Evolutionary conservation across 441 rosid genomes (phyloP).

Genomic region (Brassica hybrid): DNA sequence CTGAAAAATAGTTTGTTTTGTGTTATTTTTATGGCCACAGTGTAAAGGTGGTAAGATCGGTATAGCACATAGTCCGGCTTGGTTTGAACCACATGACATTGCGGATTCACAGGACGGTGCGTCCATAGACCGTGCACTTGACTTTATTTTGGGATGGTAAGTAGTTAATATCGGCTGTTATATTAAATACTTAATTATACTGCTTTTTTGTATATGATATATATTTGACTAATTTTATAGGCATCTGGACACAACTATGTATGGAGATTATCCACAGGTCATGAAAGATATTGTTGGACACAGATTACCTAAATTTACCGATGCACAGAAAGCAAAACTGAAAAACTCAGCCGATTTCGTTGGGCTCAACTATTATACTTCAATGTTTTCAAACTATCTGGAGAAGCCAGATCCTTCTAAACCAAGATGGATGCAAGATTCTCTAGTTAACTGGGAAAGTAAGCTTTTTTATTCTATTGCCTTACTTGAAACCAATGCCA

Average conservation of each 20-base stretch:
- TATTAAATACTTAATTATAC: neutral
- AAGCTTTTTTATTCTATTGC: constrained; percentile 12
- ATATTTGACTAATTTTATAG: neutral
- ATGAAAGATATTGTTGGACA: constrained; percentile 48
- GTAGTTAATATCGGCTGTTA: neutral
- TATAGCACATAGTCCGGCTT: constrained; percentile 34
- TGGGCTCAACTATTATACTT: constrained; percentile 51
- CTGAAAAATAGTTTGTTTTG: neutral
- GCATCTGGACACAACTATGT: constrained; percentile 45
- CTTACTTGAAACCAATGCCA: neutral
- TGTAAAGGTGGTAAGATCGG: constrained; percentile 42
- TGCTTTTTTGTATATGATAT: neutral
- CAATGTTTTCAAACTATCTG: constrained; percentile 39
- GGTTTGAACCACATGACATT: constrained; percentile 43
- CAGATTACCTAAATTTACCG: constrained; percentile 49
- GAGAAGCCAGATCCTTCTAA: constrained; percentile 2
- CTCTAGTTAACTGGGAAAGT: constrained; percentile 26
- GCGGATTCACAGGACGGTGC: constrained; percentile 27
- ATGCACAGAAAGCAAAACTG: constrained; percentile 39
- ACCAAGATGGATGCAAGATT: constrained; percentile 39
- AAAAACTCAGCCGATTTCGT: constrained; percentile 51
- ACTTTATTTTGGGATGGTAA: constrained; percentile 47
- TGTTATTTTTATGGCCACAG: constrained; percentile 11
- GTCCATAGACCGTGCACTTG: constrained; percentile 32
- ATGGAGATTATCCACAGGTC: constrained; percentile 50